A percentile compares a stretch with the other conserved stretches of the same genome.
Evolutionary conservation across 345 rosid species (phyloP).

Genomic region (Litchi chinensis): DNA sequence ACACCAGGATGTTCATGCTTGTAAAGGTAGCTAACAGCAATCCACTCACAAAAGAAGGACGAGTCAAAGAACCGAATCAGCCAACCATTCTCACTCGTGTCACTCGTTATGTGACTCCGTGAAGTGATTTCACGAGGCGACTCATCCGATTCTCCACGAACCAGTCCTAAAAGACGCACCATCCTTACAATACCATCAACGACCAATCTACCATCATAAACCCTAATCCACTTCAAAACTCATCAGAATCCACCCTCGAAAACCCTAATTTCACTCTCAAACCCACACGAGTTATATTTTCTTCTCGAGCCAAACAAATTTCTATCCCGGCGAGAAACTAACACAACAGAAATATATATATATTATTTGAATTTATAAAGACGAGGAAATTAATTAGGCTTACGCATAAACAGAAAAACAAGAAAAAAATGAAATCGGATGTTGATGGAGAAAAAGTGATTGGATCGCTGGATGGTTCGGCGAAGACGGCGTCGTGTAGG

Average conservation of each 20-base stretch:
- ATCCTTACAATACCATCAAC: slow-evolving; percentile 26
- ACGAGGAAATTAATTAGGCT: background rate
- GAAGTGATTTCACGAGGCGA: slow-evolving; percentile 92
- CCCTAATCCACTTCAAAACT: slow-evolving; percentile 17
- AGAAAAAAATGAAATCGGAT: background rate
- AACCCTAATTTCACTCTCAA: slow-evolving; percentile 12
- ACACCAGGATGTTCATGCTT: slow-evolving; percentile 96
- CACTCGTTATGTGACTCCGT: slow-evolving; percentile 58
- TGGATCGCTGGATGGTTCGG: slow-evolving; percentile 15
- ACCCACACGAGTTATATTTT: background rate
- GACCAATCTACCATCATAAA: slow-evolving; percentile 49
- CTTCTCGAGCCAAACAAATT: slow-evolving; percentile 3
- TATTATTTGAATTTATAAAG: background rate
- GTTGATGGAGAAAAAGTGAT: background rate
- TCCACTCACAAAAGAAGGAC: slow-evolving; percentile 99
- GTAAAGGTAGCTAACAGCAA: slow-evolving; percentile 97
- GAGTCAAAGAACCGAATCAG: slow-evolving; percentile 98
- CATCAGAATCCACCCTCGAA: slow-evolving; percentile 10
- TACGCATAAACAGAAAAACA: background rate
- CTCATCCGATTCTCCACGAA: slow-evolving; percentile 66
- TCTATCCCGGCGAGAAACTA: slow-evolving; percentile 8
- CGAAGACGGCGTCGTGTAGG: slow-evolving; percentile 10
- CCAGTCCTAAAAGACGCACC: slow-evolving; percentile 92
- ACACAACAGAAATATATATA: background rate
- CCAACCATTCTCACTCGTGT: slow-evolving; percentile 95